Percentiles rank a stretch among this genome's conserved stretches.
Conservation (phyloP, 495 filamentous ascomycete genomes). For the Neurospora discreta region DNA sequence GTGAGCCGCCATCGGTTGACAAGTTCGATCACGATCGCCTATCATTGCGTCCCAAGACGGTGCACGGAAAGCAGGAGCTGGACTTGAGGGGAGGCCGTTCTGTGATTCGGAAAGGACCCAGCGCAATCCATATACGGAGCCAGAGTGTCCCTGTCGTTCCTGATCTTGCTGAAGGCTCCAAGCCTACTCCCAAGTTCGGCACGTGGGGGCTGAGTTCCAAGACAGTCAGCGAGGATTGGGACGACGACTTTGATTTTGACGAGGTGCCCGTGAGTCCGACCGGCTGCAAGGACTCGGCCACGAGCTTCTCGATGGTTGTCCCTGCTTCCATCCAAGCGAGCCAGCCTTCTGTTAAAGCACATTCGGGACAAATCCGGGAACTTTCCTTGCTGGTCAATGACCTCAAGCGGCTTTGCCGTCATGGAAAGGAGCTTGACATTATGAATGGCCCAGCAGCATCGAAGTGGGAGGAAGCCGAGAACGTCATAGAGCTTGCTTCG, state of each 20-base stretch:
- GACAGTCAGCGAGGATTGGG: slow-evolving; percentile 74
- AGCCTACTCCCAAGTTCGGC: slow-evolving; percentile 65
- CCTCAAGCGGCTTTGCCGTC: slow-evolving; percentile 59
- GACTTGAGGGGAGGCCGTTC: slow-evolving; percentile 63
- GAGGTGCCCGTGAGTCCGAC: slow-evolving; percentile 33
- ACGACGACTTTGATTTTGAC: slow-evolving; percentile 73
- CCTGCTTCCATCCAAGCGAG: slow-evolving; percentile 73
- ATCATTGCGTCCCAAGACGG: slow-evolving; percentile 67
- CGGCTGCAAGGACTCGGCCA: slow-evolving; percentile 32
- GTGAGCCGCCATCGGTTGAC: slow-evolving; percentile 53
- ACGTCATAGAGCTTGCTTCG: slow-evolving; percentile 75
- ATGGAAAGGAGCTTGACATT: slow-evolving; percentile 56
- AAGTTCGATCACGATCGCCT: slow-evolving; percentile 41
- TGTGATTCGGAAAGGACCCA: slow-evolving; percentile 63
- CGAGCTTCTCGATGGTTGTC: slow-evolving; percentile 55
- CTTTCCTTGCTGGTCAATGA: slow-evolving; percentile 64
- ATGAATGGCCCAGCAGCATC: slow-evolving; percentile 48
- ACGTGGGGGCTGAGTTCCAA: slow-evolving; percentile 83
- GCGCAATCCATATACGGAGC: slow-evolving; percentile 72
- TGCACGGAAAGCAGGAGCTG: slow-evolving; percentile 78
- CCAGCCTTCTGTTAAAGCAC: slow-evolving; percentile 74
- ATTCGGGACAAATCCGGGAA: slow-evolving; percentile 80
- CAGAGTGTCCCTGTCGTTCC: slow-evolving; percentile 88
- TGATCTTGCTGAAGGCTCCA: slow-evolving; percentile 45
- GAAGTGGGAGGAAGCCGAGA: slow-evolving; percentile 78